These are phyloP conservation scores for Ustilago sp. DNA, from an alignment of 1,284 basidiomycete genomes.

Conservation along the genomic window DNA sequence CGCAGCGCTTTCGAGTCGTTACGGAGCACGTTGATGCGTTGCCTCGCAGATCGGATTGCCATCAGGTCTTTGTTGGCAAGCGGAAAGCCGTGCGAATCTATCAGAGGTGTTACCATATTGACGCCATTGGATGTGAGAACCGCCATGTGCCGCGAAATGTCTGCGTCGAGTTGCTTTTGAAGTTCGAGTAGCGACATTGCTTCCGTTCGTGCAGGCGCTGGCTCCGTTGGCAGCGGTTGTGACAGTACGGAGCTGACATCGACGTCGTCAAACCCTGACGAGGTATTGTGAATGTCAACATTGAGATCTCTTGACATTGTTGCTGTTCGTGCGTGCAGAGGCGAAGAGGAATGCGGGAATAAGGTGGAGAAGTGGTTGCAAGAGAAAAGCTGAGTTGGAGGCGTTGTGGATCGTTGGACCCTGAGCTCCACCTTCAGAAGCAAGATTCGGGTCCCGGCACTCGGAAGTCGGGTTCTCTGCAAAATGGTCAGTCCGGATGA, in stretches of 20 bases:
- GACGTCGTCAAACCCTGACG: slow-evolving; percentile 6
- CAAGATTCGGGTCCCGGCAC: slow-evolving; percentile 3
- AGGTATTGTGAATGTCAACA: slow-evolving; percentile 37
- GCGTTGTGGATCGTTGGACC: slow-evolving; percentile 12
- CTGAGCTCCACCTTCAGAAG: slow-evolving; percentile 7
- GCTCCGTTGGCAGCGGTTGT: slow-evolving; percentile 23
- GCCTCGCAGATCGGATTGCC: slow-evolving; percentile 52
- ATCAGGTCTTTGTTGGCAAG: slow-evolving; percentile 54
- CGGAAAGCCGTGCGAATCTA: slow-evolving; percentile 60
- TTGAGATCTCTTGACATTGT: slow-evolving; percentile 41
- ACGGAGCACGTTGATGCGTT: slow-evolving; percentile 49
- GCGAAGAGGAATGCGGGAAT: not conserved
- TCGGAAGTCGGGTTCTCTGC: slow-evolving; percentile 3
- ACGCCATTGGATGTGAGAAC: slow-evolving; percentile 44
- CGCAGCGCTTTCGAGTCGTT: slow-evolving; percentile 54
- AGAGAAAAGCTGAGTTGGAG: slow-evolving; percentile 16
- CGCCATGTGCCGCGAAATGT: slow-evolving; percentile 34
- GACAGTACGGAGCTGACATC: slow-evolving; percentile 35
- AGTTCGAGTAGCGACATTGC: slow-evolving; percentile 37
- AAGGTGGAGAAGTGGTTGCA: not conserved
- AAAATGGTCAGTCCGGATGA: slow-evolving; percentile 22
- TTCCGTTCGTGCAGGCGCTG: slow-evolving; percentile 28
- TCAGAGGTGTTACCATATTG: slow-evolving; percentile 40
- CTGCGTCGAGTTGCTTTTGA: slow-evolving; percentile 43
- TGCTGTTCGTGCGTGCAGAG: not conserved